Evolutionary conservation across 768 basidiomycete species (phyloP), one percentile per base, ranked within the genome.

Genomic region (Xerocomellus dryophilus): DNA sequence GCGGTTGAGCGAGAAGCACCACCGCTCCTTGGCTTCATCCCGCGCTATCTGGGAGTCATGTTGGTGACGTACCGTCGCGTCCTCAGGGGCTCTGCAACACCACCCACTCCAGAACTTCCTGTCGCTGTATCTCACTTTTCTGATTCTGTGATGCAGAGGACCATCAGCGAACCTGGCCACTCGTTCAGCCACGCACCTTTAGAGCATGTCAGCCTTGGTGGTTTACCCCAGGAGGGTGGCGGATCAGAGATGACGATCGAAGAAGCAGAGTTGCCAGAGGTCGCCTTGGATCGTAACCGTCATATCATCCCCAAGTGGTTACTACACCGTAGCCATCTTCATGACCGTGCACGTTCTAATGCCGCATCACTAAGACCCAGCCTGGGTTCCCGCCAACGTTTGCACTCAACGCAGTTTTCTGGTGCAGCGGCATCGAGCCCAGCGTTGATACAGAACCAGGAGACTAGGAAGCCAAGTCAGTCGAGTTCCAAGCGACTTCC

Each of bases 21-120:
- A 0, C 93, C 92, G 5, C 78, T 99, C 9, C 79, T 98, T 5
- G 88, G 82, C 14, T 99, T 93, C 65, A 97, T 98, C 55, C 97
- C 97, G n/a, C 87, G 95, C 41, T 99, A 99, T 71, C 79, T 99
- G 15, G 97, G 97, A 21, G 97, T 99, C 50, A 97, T 99, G 93
- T 81, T 98, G 39, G 96, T 99, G 63, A 96, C 88, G 48, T 98
- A 98, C 67, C 85, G 97, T 23, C 82, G 88, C 14, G 89, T 93
- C 38, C 73, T 80, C 14, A 84, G 78, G 63, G 63, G 70, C 12
- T 63, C 61, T 31, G 58, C 60, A 29, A 60, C 68, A 10, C 61
- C 63, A 49, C 55, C 66, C 23, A 64, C 14, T 29, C 51, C 54
- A n/a, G 55, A 63, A 36, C 47, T 53, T 32, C 63, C 62, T 10